phyloP scores from a whole-genome alignment of 1,284 basidiomycete species.

The Melampsora abietis-canadensis region DNA sequence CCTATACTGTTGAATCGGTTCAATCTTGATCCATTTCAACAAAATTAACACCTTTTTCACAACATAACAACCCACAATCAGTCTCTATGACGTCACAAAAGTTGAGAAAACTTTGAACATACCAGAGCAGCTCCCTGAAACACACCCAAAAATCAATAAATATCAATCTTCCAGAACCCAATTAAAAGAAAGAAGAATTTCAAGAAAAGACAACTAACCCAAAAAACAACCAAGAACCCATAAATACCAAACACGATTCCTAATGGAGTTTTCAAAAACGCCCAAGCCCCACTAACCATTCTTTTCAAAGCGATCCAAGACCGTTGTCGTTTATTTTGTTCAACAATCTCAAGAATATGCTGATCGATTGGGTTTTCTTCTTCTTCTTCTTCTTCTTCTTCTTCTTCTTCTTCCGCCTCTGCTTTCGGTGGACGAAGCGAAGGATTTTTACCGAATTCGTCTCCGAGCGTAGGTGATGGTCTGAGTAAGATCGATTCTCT shows the following conservation, averaged over 20 bases:
- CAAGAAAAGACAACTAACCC: background rate
- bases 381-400: background rate
- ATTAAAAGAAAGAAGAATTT: background rate
- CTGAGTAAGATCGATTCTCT: background rate
- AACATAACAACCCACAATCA: background rate
- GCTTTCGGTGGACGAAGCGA: too few relatives aligned
- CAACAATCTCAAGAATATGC: conserved; percentile 12
- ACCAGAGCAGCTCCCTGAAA: conserved; percentile 32
- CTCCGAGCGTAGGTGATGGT: background rate
- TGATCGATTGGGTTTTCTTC: conserved; percentile 1
- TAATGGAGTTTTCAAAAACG: conserved; percentile 27
- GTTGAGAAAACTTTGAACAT: background rate
- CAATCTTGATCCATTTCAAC: conserved; percentile 35
- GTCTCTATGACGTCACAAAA: background rate
- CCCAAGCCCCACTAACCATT: conserved; percentile 1
- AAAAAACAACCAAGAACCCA: conserved; percentile 36
- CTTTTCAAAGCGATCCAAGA: background rate
- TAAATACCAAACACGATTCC: conserved; percentile 38
- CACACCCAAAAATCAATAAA: background rate
- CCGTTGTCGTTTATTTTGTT: background rate
- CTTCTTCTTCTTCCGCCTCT: background rate
- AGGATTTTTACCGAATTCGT: background rate
- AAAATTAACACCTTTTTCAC: conserved; percentile 19
- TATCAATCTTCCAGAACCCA: background rate
- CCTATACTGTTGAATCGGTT: conserved; percentile 11